Conservation (phyloP, 225 moss, liverwort and hornwort species). For the Neckera pumila region DNA sequence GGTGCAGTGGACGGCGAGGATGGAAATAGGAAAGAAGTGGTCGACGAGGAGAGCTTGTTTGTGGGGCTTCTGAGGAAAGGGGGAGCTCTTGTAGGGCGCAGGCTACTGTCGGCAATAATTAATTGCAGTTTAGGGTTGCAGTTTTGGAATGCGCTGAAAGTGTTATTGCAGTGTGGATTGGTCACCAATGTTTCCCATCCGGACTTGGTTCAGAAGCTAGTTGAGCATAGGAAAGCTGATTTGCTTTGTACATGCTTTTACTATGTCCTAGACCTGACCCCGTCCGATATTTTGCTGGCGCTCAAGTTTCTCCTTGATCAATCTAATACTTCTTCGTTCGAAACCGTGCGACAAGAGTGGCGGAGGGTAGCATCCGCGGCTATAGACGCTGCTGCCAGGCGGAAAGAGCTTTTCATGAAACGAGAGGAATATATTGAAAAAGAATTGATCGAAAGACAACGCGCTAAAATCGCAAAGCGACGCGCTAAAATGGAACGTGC, state of each 20-base stretch:
- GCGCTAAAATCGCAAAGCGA: neutral
- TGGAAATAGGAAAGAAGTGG: neutral
- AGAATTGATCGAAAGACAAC: neutral
- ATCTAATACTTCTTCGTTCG: slow-evolving; percentile 19
- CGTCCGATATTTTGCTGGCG: slow-evolving; percentile 40
- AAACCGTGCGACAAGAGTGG: slow-evolving; percentile 46
- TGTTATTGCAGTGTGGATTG: slow-evolving; percentile 28
- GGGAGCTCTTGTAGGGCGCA: slow-evolving; percentile 23
- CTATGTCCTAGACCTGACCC: slow-evolving; percentile 48
- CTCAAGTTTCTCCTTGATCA: slow-evolving; percentile 51
- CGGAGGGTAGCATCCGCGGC: slow-evolving; percentile 31
- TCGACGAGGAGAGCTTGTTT: slow-evolving; percentile 15
- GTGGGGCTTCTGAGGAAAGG: slow-evolving; percentile 12
- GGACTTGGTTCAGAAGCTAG: slow-evolving; percentile 39
- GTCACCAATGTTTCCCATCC: slow-evolving; percentile 26
- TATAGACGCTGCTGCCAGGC: slow-evolving; percentile 16
- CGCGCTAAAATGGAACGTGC: neutral
- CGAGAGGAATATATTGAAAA: neutral
- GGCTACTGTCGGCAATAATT: slow-evolving; percentile 29
- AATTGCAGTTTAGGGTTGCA: slow-evolving; percentile 36
- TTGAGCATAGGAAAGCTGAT: slow-evolving; percentile 28
- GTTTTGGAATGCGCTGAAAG: slow-evolving; percentile 39
- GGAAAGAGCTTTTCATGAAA: neutral
- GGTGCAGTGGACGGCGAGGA: slow-evolving; percentile 1
- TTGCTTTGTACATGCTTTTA: slow-evolving; percentile 25